Conservation (phyloP, 371 early-diverging fungal species). For the Encephalitozoon intestinalis region DNA sequence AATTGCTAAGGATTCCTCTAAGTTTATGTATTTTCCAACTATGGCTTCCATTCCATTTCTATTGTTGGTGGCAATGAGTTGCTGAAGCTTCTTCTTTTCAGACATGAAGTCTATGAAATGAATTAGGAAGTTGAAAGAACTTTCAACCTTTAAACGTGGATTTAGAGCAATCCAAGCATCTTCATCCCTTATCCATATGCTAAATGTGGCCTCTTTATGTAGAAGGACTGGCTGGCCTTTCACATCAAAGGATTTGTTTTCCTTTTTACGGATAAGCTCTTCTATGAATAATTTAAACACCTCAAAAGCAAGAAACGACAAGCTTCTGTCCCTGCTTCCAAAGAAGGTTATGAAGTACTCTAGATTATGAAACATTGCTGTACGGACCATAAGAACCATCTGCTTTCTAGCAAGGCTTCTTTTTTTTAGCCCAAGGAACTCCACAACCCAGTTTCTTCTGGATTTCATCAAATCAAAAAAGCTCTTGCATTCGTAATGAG, state of each 20-base stretch:
- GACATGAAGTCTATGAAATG: constrained; percentile 13
- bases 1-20: neutral
- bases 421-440: neutral
- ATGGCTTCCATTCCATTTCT: neutral
- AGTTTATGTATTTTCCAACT: neutral
- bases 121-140: constrained; percentile 3
- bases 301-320: constrained; percentile 23
- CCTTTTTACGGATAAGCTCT: neutral
- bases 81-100: neutral
- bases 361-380: constrained; percentile 1
- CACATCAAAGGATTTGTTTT: neutral
- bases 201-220: neutral
- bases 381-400: constrained; percentile 7
- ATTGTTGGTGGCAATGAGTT: neutral
- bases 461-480: constrained; percentile 8
- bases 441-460: neutral
- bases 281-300: neutral
- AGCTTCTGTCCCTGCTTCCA: neutral
- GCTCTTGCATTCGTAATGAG: constrained; percentile 2
- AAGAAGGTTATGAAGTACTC: constrained; percentile 19
- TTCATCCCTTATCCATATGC: neutral
- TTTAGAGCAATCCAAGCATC: neutral
- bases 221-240: neutral
- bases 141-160: neutral
- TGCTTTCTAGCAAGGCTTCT: neutral